Percentiles rank a stretch among this genome's conserved stretches.
Conservation (phyloP, 306 rosid genomes). For the Rosa chinensis region DNA sequence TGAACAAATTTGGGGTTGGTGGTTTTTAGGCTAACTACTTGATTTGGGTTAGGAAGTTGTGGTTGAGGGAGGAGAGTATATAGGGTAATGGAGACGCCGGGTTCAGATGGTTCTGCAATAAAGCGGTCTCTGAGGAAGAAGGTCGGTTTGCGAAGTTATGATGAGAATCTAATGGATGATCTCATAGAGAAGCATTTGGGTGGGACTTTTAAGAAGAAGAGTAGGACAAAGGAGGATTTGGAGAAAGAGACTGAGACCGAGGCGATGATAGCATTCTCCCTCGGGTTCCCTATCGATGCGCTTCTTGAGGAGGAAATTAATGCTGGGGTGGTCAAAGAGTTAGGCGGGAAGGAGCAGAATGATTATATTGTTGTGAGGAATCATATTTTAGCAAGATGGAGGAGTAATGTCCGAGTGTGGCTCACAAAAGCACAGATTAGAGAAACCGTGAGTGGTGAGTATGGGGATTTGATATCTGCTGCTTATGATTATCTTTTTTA, state of each 20-base stretch:
- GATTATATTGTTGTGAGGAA: slow-evolving; percentile 90
- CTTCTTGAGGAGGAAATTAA: slow-evolving; percentile 74
- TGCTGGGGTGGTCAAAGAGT: slow-evolving; percentile 70
- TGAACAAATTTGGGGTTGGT: not conserved
- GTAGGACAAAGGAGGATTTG: slow-evolving; percentile 53
- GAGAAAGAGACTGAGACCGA: slow-evolving; percentile 89
- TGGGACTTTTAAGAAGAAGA: slow-evolving; percentile 57
- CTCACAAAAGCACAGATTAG: slow-evolving; percentile 65
- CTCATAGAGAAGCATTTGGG: slow-evolving; percentile 69
- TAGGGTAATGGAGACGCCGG: slow-evolving; percentile 51
- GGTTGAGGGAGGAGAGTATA: slow-evolving; percentile 2
- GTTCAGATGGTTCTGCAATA: slow-evolving; percentile 43
- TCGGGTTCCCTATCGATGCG: slow-evolving; percentile 84
- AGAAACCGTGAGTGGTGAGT: slow-evolving; percentile 79
- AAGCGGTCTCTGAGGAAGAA: slow-evolving; percentile 74
- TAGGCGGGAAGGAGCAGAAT: slow-evolving; percentile 93
- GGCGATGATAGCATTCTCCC: slow-evolving; percentile 88
- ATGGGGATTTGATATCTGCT: slow-evolving; percentile 67
- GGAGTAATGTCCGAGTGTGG: slow-evolving; percentile 76
- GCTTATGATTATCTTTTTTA: slow-evolving; percentile 74
- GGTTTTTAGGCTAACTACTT: slow-evolving; percentile 17
- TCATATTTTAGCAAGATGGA: slow-evolving; percentile 88
- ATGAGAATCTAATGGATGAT: slow-evolving; percentile 83
- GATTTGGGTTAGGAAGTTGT: slow-evolving; percentile 12
- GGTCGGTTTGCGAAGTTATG: slow-evolving; percentile 50